Base-by-base conservation (phyloP, 2,329 filamentous ascomycete species). In the Metarhizium sp. region DNA sequence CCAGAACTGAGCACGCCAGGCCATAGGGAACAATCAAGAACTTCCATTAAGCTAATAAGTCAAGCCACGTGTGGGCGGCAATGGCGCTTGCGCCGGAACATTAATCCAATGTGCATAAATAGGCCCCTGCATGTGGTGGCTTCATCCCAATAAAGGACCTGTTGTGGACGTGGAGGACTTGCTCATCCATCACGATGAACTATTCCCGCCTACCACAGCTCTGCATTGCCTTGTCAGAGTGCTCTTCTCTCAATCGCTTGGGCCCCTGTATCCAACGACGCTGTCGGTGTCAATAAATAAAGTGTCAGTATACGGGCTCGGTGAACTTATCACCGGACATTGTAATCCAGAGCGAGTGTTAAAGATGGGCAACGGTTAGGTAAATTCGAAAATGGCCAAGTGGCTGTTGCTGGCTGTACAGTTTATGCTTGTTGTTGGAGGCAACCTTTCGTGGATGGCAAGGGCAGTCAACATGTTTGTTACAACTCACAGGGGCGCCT, bases 21-120 rank as follows among this genome's bases (percentile, higher is more conserved):
- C n/a, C 20, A 48, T 3, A 4, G 45, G 45, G 20, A 16, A 13
- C 34, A 40, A 25, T 40, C 34, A 36, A 51, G 47, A 36, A n/a
- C 18, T 50, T 25, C 30, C 50, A 40, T 40, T 40, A 25, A 3
- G 3, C 25, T 13, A 32, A n/a, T 10, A 32, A 51, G 50, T 51
- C 50, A 42, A 20, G 50, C 50, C 50, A 51, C 50, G 50, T 51
- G 50, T 34, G 18, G 51, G 59, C 11, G 45, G 25, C 20, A 48
- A 14, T 48, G 45, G 18, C 45, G n/a, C n/a, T 18, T 2, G 42
- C n/a, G 16, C 42, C 16, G 42, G n/a, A 10, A 45, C 38, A 40
- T 40, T 11, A 11, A 34, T 34, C 10, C 8, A 34, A 34, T 34
- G 32, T 34, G 4, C 25, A 25, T 25, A 25, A 25, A 25, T 3